A percentile compares a stretch with the other conserved stretches of the same genome.
Evolutionary conservation across 345 rosid species (phyloP).

Genomic region (Orychophragmus violaceus): DNA sequence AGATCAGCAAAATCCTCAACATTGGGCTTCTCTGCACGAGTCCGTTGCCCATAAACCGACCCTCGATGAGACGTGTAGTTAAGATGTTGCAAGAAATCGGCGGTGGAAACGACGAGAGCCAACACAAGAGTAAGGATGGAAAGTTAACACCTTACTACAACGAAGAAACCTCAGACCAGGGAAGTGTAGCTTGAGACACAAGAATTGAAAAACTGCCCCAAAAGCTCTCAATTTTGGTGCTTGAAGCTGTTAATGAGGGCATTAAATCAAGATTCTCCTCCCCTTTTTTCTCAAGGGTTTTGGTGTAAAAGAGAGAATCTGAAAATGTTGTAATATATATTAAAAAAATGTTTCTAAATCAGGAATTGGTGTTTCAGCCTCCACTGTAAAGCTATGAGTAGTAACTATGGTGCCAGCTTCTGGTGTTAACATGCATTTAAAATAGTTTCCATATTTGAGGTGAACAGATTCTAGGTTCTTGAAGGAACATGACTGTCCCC

Average conservation of each 20-base stretch:
- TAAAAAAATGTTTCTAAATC: background rate
- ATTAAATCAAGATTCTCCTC: slow-evolving; percentile 17
- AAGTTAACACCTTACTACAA: slow-evolving; percentile 83
- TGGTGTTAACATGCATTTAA: slow-evolving; percentile 21
- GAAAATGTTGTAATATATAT: background rate
- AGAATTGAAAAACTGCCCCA: background rate
- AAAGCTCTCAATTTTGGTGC: slow-evolving; percentile 23
- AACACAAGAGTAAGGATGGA: slow-evolving; percentile 50
- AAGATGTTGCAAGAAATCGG: slow-evolving; percentile 80
- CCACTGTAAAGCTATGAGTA: slow-evolving; percentile 11
- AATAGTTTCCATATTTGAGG: slow-evolving; percentile 14
- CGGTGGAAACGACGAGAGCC: slow-evolving; percentile 34
- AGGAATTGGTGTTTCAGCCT: slow-evolving; percentile 1
- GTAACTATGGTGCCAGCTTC: background rate
- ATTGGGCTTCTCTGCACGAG: slow-evolving; percentile 80
- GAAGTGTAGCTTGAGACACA: slow-evolving; percentile 59
- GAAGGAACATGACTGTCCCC: slow-evolving; percentile 10
- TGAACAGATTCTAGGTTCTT: slow-evolving; percentile 3
- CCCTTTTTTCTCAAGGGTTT: background rate
- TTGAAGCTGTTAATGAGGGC: slow-evolving; percentile 27
- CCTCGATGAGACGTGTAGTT: slow-evolving; percentile 92
- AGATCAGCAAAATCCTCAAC: slow-evolving; percentile 78
- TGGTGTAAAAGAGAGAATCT: slow-evolving; percentile 16
- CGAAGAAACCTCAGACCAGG: slow-evolving; percentile 75
- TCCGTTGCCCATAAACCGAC: slow-evolving; percentile 89